Evolutionary conservation across 768 basidiomycete species (phyloP), one percentile per base, ranked within the genome.

Genomic region (Holtermanniella nyarrowii): DNA sequence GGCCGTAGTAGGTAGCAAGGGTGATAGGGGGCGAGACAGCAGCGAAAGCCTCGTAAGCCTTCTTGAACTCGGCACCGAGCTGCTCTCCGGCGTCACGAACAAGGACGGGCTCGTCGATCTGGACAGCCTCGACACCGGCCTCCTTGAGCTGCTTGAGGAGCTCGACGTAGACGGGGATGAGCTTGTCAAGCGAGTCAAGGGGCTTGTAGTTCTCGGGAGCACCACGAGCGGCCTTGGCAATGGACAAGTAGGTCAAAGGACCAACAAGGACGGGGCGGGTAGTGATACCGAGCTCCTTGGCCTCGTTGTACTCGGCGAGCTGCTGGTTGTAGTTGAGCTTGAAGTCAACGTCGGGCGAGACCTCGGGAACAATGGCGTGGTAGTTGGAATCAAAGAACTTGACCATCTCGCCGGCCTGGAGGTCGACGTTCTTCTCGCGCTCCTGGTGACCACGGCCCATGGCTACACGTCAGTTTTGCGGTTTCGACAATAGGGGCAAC

Each of bases 331-430:
- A 83, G 77, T 84, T 80, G 71, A 99, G 78, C 76, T 93, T 89
- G 82, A 97, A 96, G 60, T 93, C 82, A 25, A 84, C 86, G 65
- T 80, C 76, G 48, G 87, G 85, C 7, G 86, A 86, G 74, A 95
- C 81, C 76, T 95, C 95, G 50, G 91, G 91, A 54, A 97, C 95
- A 73, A 97, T 90, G 69, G 83, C 91, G 78, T 97, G 91, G 78
- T 95, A 97, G 81, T 95, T 96, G 46, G 88, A 90, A 76, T 95
- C 89, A 72, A 90, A 93, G 89, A 95, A 99, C 76, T 97, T 97
- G 81, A 95, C 96, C 95, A 97, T 97, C 78, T 96, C 91, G 58
- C 81, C 88, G 44, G 91, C 89, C 46, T 88, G 88, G 59, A 97
- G 89, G 76, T 99, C 95, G 64, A 97, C 91, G 54, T 82, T 84